phyloP scores from a whole-genome alignment of 257 asterid genomes.

The Solanum lycopersicoides region DNA sequence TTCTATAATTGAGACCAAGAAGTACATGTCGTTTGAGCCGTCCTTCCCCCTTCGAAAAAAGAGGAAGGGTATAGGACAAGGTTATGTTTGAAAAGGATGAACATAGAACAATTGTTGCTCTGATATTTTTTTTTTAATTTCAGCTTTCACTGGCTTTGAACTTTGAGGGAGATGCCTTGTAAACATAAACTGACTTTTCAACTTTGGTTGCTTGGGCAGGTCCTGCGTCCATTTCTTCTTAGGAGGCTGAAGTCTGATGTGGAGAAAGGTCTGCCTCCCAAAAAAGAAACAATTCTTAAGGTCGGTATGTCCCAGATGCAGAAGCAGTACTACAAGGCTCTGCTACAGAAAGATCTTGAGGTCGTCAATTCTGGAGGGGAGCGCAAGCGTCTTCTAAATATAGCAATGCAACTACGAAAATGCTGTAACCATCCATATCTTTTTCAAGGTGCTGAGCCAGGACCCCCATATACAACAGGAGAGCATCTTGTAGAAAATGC shows the following conservation, averaged over 20 bases:
- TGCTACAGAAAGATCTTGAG: conserved; percentile 97
- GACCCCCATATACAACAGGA: conserved; percentile 7
- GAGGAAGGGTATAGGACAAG: not conserved
- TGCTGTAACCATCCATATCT: conserved; percentile 98
- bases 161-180: not conserved
- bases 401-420: conserved; percentile 98
- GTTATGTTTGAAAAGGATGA: not conserved
- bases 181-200: not conserved
- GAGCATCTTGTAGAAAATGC: conserved; percentile 55
- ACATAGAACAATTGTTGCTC: not conserved
- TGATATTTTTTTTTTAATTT: not conserved
- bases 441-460: conserved; percentile 98
- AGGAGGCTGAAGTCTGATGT: conserved; percentile 98
- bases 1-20: not conserved
- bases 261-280: conserved; percentile 99
- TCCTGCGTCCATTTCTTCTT: conserved; percentile 92
- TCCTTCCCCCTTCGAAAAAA: not conserved
- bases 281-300: conserved; percentile 96
- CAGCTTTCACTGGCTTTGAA: not conserved
- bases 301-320: conserved; percentile 99
- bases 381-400: conserved; percentile 94
- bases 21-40: not conserved
- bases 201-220: conserved; percentile 26
- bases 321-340: conserved; percentile 82
- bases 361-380: conserved; percentile 99